Conservation (phyloP, 768 basidiomycete genomes). For the Termitomyces sp. region DNA sequence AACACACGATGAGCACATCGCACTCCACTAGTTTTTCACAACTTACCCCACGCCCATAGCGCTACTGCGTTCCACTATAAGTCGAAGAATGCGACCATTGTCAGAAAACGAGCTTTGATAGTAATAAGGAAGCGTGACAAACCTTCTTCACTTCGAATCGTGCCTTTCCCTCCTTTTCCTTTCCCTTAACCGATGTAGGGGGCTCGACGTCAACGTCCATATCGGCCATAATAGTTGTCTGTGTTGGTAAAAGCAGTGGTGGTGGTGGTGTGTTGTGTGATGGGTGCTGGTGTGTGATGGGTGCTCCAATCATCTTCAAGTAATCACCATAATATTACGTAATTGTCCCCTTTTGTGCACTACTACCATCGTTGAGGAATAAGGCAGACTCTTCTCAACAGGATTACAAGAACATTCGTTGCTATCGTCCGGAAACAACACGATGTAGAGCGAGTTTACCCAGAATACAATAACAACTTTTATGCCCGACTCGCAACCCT, state of each 20-base stretch:
- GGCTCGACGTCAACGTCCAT: conserved; percentile 63
- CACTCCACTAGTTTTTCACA: not conserved
- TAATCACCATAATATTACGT: not conserved
- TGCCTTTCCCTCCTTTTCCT: conserved; percentile 64
- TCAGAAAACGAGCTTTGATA: conserved; percentile 1
- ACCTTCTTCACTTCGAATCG: conserved; percentile 99
- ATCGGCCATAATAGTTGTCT: conserved; percentile 39
- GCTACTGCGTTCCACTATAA: conserved; percentile 98
- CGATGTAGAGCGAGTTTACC: not conserved
- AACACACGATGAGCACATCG: not conserved
- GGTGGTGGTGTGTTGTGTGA: not conserved
- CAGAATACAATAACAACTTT: not conserved
- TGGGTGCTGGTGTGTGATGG: not conserved
- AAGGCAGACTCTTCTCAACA: not conserved
- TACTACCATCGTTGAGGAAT: not conserved
- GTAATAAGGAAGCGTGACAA: conserved; percentile 7
- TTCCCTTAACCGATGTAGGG: conserved; percentile 37
- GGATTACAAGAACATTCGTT: not conserved
- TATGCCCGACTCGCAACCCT: not conserved
- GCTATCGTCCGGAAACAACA: not conserved
- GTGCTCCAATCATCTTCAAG: not conserved
- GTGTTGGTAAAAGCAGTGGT: not conserved
- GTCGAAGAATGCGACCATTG: conserved; percentile 3
- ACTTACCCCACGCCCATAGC: conserved; percentile 94
- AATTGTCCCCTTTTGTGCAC: not conserved